Percentiles rank a stretch among this genome's conserved stretches.
phyloP scores from a whole-genome alignment of 2,329 filamentous ascomycete genomes.

The Monosporascus sp. region DNA sequence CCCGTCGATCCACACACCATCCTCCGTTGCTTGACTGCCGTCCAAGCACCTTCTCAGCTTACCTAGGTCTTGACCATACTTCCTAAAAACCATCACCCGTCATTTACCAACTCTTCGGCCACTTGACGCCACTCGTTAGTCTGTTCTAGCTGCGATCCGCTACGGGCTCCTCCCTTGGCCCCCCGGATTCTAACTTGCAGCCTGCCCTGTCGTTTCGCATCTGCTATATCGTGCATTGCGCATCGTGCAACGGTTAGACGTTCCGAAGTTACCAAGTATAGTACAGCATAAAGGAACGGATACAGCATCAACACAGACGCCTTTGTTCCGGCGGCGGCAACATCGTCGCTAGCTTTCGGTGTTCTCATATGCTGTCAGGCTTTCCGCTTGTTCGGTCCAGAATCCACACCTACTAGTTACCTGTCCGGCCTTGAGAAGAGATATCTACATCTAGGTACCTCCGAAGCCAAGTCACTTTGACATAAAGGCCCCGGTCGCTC shows the following conservation, averaged over 20 bases:
- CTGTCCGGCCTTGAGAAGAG: background rate
- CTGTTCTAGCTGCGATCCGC: constrained; percentile 22
- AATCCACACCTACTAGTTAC: background rate
- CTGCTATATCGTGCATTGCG: constrained; percentile 15
- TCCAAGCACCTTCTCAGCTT: constrained; percentile 5
- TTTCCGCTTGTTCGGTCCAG: background rate
- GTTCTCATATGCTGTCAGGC: background rate
- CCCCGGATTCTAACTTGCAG: constrained; percentile 25
- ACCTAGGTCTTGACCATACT: constrained; percentile 4
- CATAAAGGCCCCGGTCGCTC: background rate
- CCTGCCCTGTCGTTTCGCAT: constrained; percentile 14
- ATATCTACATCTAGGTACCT: background rate
- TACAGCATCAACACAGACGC: background rate
- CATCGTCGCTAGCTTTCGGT: too few relatives aligned
- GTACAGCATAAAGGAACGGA: background rate
- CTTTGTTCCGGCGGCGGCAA: background rate
- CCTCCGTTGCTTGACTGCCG: constrained; percentile 7
- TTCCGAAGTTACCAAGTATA: background rate
- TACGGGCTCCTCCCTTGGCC: constrained; percentile 16
- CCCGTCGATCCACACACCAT: constrained; percentile 24
- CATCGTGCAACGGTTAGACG: constrained; percentile 8
- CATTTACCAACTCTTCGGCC: background rate
- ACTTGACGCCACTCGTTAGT: constrained; percentile 8
- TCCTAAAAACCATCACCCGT: background rate
- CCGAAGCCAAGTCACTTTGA: background rate